These are phyloP conservation scores for sorghum (Sorghum bicolor) DNA, from an alignment of 176 grass and related monocot species.

Conservation along the genomic window DNA sequence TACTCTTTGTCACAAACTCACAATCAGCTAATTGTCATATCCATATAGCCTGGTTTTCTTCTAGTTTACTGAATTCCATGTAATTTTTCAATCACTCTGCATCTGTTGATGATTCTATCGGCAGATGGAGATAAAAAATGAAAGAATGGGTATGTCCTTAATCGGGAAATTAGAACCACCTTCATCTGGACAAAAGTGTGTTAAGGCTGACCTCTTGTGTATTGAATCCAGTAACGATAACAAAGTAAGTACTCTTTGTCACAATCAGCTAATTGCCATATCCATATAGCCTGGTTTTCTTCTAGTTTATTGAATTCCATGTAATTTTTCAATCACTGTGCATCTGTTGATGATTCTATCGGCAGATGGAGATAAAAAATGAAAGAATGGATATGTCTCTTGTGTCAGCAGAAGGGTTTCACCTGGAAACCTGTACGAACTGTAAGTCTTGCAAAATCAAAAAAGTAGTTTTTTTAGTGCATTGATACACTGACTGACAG, in stretches of 20 bases:
- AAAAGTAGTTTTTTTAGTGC: neutral
- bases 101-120: neutral
- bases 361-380: slow-evolving; percentile 7
- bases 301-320: neutral
- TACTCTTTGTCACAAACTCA: neutral
- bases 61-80: neutral
- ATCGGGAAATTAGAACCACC: no score
- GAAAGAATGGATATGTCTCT: neutral
- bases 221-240: no score
- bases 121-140: slow-evolving; percentile 6
- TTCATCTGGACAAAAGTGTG: no score
- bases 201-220: no score
- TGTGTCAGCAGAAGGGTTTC: neutral
- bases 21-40: neutral
- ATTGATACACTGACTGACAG: slow-evolving; percentile 1
- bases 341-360: neutral
- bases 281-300: neutral
- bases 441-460: slow-evolving; percentile 21
- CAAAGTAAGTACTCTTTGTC: no score
- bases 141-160: neutral
- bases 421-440: neutral
- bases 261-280: neutral
- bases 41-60: neutral
- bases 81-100: neutral
- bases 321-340: neutral